Percentiles rank a stretch among this genome's conserved stretches.
These are phyloP conservation scores for Oryza glumipatula DNA, from an alignment of 176 grass and related monocot genomes.

Conservation along the genomic window DNA sequence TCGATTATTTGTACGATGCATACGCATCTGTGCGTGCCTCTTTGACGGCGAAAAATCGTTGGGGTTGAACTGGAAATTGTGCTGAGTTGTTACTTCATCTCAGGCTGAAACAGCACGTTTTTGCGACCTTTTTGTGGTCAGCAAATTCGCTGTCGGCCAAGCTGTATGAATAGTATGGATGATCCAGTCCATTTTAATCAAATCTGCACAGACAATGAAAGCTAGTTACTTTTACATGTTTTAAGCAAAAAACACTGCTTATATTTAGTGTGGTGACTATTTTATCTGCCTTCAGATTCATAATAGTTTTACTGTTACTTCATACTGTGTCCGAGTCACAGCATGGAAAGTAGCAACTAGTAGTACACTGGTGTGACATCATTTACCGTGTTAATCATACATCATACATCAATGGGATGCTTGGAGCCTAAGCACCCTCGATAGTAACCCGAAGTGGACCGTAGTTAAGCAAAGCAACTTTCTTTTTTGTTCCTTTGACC, in stretches of 20 bases:
- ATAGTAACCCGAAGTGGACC: not conserved
- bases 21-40: not conserved
- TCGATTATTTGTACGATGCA: not conserved
- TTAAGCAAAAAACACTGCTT: not conserved
- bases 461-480: not conserved
- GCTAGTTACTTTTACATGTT: not conserved
- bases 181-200: not conserved
- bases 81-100: not conserved
- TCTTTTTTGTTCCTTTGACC: slow-evolving; percentile 6
- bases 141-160: slow-evolving; percentile 28
- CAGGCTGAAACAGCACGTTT: slow-evolving; percentile 30
- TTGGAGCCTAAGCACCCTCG: not conserved
- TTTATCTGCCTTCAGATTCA: not conserved
- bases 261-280: not conserved
- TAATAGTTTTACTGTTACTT: not conserved
- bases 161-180: slow-evolving; percentile 19
- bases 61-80: slow-evolving; percentile 24
- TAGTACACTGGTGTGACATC: not conserved
- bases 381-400: slow-evolving; percentile 4
- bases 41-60: slow-evolving; percentile 46
- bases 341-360: not conserved
- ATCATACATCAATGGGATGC: not conserved
- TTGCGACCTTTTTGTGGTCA: slow-evolving; percentile 43
- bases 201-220: not conserved
- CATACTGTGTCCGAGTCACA: not conserved